These are phyloP conservation scores for Cucurbita ficifolia DNA, from an alignment of 306 rosid species.

Conservation along the genomic window DNA sequence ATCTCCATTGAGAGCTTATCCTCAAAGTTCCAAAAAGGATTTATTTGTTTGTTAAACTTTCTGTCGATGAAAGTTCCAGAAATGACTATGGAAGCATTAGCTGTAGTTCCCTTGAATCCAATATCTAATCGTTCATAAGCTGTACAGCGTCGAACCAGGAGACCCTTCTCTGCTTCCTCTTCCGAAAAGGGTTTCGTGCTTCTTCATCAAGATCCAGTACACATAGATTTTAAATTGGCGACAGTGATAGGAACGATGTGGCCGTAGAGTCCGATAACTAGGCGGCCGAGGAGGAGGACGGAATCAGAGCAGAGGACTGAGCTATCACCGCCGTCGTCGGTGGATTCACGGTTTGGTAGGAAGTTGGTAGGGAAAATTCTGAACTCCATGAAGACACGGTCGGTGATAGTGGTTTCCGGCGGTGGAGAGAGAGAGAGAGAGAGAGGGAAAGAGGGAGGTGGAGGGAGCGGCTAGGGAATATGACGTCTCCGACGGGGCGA, in stretches of 20 bases:
- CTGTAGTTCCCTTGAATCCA: slow-evolving; percentile 46
- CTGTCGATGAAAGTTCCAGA: too few species aligned
- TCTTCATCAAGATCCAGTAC: too few species aligned
- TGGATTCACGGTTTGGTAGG: slow-evolving; percentile 40
- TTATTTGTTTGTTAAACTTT: too few species aligned
- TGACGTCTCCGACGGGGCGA: neutral
- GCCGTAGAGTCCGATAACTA: slow-evolving; percentile 79
- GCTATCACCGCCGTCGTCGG: slow-evolving; percentile 14
- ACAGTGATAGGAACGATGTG: slow-evolving; percentile 60
- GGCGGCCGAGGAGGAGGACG: slow-evolving; percentile 54
- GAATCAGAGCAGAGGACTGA: slow-evolving; percentile 58
- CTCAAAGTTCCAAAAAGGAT: too few species aligned
- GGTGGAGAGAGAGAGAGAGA: slow-evolving; percentile 18
- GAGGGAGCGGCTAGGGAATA: slow-evolving; percentile 36
- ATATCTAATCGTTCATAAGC: slow-evolving; percentile 46
- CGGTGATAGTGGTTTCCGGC: slow-evolving; percentile 63
- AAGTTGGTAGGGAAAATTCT: slow-evolving; percentile 64
- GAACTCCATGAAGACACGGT: slow-evolving; percentile 85
- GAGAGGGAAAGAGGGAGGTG: slow-evolving; percentile 35
- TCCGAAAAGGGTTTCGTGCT: too few species aligned
- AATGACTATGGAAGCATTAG: slow-evolving; percentile 39
- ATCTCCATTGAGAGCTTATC: too few species aligned
- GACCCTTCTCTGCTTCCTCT: slow-evolving; percentile 89
- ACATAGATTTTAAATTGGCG: slow-evolving; percentile 71
- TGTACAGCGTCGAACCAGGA: slow-evolving; percentile 86